Evolutionary conservation across 2,329 filamentous ascomycete species (phyloP), one percentile per base, ranked within the genome.

Genomic region (Davidsoniella virescens): DNA sequence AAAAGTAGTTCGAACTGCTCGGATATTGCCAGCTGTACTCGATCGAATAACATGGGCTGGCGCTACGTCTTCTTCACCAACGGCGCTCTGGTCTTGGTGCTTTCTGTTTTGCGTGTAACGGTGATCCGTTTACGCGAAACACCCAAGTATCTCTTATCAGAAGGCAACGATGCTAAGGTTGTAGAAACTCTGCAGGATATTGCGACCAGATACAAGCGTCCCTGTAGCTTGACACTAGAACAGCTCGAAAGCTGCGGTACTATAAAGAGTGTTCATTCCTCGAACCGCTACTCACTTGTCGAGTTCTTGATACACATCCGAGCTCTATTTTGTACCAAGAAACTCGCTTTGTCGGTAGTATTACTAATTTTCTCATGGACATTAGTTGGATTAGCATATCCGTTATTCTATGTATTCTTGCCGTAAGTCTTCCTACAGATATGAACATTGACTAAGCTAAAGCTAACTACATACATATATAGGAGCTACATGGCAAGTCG

Each of bases 351-450:
- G 2, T 80, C 75, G 0, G 87, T 81, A 0, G 54, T 65, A 0
- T 63, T 86, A 52, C 76, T 86, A 54, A 84, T 79, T 75, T 59
- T 82, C 5, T 80, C 75, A 0, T 87, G 82, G 82, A 70, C 75
- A 0, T 59, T 82, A 2, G 82, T 85, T 33, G 82, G 82, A 5
- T 69, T 87, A 0, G 81, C 79, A 0, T 87, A 86, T 57, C 82
- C 83, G 0, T 67, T 87, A 0, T 87, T 83, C 62, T 82, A 84
- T 55, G 81, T 85, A 49, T 87, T 87, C 61, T 65, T 87, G 1
- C 77, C 77, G 66, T 71, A 60, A 55, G 65, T 62, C 7, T 39
- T 47, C 33, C 10, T 26, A 16, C 26, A 41, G 2, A 12, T n/a
- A 29, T 20, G 20, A 25, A 9, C 16, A 16, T 10, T 18, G 4